Conservation (phyloP, 208 protist species). For the Dictyostelium gargantuum region DNA sequence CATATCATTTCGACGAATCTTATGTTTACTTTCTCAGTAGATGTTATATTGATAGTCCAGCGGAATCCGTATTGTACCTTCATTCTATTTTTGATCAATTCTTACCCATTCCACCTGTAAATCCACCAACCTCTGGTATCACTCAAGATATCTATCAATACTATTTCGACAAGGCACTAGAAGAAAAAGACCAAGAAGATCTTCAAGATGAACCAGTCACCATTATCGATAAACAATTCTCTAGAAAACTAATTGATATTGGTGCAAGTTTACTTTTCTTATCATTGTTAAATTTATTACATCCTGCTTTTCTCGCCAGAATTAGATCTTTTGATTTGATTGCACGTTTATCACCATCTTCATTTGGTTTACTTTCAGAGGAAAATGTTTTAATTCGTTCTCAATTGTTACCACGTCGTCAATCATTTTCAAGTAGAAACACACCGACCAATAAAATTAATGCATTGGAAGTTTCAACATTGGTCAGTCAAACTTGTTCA, state of each 20-base stretch:
- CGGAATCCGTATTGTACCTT: conserved; percentile 15
- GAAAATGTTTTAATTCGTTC: conserved; percentile 9
- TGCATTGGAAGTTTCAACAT: conserved; percentile 1
- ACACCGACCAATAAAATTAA: conserved; percentile 30
- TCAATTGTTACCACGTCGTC: not conserved
- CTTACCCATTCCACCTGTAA: conserved; percentile 35
- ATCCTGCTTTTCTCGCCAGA: conserved; percentile 23
- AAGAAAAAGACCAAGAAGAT: conserved; percentile 48
- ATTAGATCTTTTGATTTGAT: conserved; percentile 52
- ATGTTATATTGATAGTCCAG: conserved; percentile 8
- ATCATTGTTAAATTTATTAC: conserved; percentile 17
- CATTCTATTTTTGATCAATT: conserved; percentile 62
- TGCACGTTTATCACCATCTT: conserved; percentile 3
- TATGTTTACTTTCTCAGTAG: conserved; percentile 26
- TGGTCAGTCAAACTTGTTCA: not conserved
- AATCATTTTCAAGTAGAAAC: conserved; percentile 17
- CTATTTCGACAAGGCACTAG: conserved; percentile 34
- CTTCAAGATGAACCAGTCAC: conserved; percentile 4
- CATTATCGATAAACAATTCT: not conserved
- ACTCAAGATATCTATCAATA: conserved; percentile 59
- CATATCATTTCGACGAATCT: conserved; percentile 54
- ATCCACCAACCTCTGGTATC: conserved; percentile 46
- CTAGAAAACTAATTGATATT: conserved; percentile 20
- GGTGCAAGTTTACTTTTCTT: conserved; percentile 6
- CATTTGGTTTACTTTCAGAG: not conserved